phyloP scores from a whole-genome alignment of 805 yeast genomes.

The Cyberlindnera subsufficiens region DNA sequence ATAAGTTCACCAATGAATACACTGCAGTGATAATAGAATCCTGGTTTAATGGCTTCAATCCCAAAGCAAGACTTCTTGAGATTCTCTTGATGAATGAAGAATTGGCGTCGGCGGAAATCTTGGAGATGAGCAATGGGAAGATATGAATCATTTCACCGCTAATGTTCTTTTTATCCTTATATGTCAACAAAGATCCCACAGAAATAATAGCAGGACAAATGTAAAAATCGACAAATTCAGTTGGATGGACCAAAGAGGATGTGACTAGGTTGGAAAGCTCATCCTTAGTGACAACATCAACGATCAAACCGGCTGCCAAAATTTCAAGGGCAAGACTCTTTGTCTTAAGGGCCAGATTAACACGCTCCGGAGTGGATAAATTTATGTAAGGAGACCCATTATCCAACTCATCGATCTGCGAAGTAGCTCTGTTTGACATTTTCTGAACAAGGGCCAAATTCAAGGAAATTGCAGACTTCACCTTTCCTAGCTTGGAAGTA shows the following conservation, averaged over 20 bases:
- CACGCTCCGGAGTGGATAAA: slow-evolving; percentile 41
- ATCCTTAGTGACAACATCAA: slow-evolving; percentile 39
- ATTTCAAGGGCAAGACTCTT: slow-evolving; percentile 54
- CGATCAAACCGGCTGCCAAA: slow-evolving; percentile 49
- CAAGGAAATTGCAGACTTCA: slow-evolving; percentile 15
- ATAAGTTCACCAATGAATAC: slow-evolving; percentile 72
- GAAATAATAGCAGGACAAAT: slow-evolving; percentile 47
- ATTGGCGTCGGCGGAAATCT: slow-evolving; percentile 43
- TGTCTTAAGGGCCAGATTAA: slow-evolving; percentile 46
- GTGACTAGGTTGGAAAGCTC: slow-evolving; percentile 41
- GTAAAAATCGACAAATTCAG: slow-evolving; percentile 45
- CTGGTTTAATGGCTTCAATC: slow-evolving; percentile 64
- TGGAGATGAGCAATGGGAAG: slow-evolving; percentile 43
- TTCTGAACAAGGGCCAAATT: slow-evolving; percentile 7
- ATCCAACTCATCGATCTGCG: slow-evolving; percentile 34
- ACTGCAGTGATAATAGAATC: slow-evolving; percentile 80
- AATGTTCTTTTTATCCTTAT: slow-evolving; percentile 27
- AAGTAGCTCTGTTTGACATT: slow-evolving; percentile 16
- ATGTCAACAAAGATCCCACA: slow-evolving; percentile 50
- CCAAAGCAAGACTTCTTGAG: slow-evolving; percentile 56
- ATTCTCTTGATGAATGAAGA: slow-evolving; percentile 42
- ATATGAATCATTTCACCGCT: slow-evolving; percentile 30
- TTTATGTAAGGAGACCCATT: slow-evolving; percentile 52
- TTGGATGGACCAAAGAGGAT: slow-evolving; percentile 44
- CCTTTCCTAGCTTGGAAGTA: slow-evolving; percentile 12